These are phyloP conservation scores for Colletotrichum sp. DNA, from an alignment of 2,329 filamentous ascomycete genomes.

Conservation along the genomic window DNA sequence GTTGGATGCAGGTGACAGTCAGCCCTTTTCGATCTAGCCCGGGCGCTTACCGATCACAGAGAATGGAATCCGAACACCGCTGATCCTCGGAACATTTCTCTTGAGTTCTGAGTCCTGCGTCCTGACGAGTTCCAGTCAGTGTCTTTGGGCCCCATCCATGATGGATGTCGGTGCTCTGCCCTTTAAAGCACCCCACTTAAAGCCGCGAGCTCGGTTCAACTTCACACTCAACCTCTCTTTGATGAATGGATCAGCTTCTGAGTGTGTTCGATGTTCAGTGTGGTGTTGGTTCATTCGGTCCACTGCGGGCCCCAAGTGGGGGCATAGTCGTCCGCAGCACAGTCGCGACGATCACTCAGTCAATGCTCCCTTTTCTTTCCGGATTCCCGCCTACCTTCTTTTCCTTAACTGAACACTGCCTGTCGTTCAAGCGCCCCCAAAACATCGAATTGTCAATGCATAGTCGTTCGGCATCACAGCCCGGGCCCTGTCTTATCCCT, in stretches of 20 bases:
- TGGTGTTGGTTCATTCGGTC: neutral
- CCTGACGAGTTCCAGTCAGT: neutral
- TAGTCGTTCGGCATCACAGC: neutral
- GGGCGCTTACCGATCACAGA: constrained; percentile 8
- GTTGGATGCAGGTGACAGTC: neutral
- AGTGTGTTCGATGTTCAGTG: neutral
- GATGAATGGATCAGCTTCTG: neutral
- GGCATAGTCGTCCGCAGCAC: neutral
- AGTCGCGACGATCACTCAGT: neutral
- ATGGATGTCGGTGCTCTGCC: neutral
- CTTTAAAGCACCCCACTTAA: neutral
- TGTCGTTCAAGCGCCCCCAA: neutral
- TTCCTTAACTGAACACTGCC: neutral
- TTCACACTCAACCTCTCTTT: too few species aligned
- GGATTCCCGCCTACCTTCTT: neutral
- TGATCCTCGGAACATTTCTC: neutral
- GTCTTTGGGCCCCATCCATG: neutral
- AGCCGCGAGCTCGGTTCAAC: neutral
- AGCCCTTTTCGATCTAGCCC: neutral
- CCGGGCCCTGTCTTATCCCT: neutral
- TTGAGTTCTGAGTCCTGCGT: neutral
- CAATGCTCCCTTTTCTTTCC: neutral
- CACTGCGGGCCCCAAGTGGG: neutral
- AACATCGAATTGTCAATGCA: neutral
- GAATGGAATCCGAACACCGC: neutral